Evolutionary conservation across 1,139 yeast genomes (phyloP), one percentile per base, ranked within the genome.

Genomic region (Geotrichum siamense): DNA sequence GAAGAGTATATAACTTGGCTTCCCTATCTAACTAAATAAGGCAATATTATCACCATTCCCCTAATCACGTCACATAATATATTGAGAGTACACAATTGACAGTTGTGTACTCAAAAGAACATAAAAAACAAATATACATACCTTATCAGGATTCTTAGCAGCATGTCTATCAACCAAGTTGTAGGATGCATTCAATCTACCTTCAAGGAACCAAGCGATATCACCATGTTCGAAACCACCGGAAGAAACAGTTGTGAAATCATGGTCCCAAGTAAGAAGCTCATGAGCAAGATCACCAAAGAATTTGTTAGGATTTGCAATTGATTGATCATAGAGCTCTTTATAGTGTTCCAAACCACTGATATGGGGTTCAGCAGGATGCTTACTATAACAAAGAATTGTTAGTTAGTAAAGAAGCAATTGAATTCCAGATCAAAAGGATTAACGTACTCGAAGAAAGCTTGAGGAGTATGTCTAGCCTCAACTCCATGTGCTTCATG

Each of bases 101-200:
- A n/a, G n/a, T n/a, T n/a, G n/a, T n/a, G n/a, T n/a, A n/a, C n/a
- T n/a, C n/a, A n/a, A n/a, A n/a, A n/a, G n/a, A n/a, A n/a, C n/a
- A n/a, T n/a, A n/a, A n/a, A n/a, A n/a, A n/a, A n/a, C n/a, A n/a
- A n/a, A 8, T 16, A 30, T 12, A 49, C 54, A n/a, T 44, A 53
- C 55, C 70, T 87, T 86, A 61, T 86, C 77, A 48, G 98, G 98
- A 62, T 75, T 82, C 46, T 74, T 74, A 54, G 82, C 75, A 8
- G 98, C 98, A 62, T 86, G 94, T 71, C 97, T 79, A 68, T 91
- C 98, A 55, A 91, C 95, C 75, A 96, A 84, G 72, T 91, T 91
- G 71, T 82, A 89, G 49, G 86, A 75, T 40, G 98, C 97, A 61
- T 91, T 91, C 63, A 91, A 76, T 68, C 83, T 81, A 61, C 98